These are phyloP conservation scores for Amorphotheca resinae DNA, from an alignment of 495 filamentous ascomycete species.

Conservation along the genomic window DNA sequence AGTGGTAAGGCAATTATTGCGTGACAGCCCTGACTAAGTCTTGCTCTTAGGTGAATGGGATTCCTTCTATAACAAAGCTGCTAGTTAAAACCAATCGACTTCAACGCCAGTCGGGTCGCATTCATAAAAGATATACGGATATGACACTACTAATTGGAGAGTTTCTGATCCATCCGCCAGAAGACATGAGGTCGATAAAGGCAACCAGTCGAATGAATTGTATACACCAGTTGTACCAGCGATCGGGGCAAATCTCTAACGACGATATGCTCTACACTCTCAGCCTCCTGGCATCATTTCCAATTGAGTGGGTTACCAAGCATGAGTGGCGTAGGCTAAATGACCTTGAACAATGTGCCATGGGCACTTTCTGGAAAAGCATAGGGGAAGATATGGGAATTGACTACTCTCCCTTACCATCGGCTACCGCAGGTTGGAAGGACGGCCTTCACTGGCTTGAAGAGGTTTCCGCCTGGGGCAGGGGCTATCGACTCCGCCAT, in stretches of 20 bases:
- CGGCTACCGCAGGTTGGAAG: neutral
- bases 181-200: constrained; percentile 32
- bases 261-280: constrained; percentile 55
- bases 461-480: neutral
- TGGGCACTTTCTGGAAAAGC: constrained; percentile 28
- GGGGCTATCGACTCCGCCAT: neutral
- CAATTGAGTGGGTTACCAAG: constrained; percentile 22
- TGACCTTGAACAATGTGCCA: constrained; percentile 30
- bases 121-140: neutral
- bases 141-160: neutral
- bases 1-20: too few species aligned
- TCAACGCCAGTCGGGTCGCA: too few species aligned
- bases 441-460: neutral
- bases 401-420: constrained; percentile 10
- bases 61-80: neutral
- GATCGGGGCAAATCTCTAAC: constrained; percentile 46
- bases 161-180: constrained; percentile 24
- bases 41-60: neutral
- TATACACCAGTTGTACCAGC: constrained; percentile 47
- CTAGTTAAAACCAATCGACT: neutral
- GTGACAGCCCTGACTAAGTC: neutral
- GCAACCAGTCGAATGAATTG: constrained; percentile 55
- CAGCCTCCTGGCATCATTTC: constrained; percentile 24
- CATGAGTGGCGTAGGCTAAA: constrained; percentile 34
- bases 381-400: constrained; percentile 33